Conservation (phyloP, 495 filamentous ascomycete species). For the Hypoxylon trugodes region DNA sequence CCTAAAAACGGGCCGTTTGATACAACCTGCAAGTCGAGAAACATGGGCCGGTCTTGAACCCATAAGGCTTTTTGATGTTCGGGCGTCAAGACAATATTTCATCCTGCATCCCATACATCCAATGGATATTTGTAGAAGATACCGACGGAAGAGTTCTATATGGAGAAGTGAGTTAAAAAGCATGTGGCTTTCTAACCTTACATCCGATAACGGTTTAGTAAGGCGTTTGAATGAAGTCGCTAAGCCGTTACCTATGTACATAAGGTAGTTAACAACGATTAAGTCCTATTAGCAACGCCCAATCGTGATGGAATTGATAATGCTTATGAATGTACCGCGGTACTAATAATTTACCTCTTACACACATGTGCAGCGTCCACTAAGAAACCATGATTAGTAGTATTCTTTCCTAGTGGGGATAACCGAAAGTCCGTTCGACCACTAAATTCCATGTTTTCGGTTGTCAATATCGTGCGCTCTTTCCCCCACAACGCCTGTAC, state of each 20-base stretch:
- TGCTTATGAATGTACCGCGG: conserved; percentile 12
- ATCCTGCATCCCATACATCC: no score
- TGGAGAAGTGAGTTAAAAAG: background rate
- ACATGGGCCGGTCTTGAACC: conserved; percentile 33
- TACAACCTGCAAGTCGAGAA: background rate
- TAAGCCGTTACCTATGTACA: no score
- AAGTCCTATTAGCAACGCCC: no score
- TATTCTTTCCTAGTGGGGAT: no score
- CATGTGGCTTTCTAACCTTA: conserved; percentile 10
- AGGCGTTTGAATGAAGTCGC: no score
- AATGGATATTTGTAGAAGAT: background rate
- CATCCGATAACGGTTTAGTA: conserved; percentile 11
- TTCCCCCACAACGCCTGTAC: no score
- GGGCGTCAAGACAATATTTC: conserved; percentile 13
- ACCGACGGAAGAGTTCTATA: background rate
- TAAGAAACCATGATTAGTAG: no score
- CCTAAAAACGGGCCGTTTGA: conserved; percentile 36
- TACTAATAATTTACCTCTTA: no score
- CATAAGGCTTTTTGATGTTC: background rate
- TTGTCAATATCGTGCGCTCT: background rate
- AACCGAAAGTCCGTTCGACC: conserved; percentile 16
- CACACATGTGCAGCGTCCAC: no score
- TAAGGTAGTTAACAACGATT: no score
- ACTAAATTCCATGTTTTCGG: conserved; percentile 11
- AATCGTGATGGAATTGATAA: conserved; percentile 15